These are phyloP conservation scores for Magnaporthiopsis rhizophila DNA, from an alignment of 2,329 filamentous ascomycete genomes.

Conservation along the genomic window DNA sequence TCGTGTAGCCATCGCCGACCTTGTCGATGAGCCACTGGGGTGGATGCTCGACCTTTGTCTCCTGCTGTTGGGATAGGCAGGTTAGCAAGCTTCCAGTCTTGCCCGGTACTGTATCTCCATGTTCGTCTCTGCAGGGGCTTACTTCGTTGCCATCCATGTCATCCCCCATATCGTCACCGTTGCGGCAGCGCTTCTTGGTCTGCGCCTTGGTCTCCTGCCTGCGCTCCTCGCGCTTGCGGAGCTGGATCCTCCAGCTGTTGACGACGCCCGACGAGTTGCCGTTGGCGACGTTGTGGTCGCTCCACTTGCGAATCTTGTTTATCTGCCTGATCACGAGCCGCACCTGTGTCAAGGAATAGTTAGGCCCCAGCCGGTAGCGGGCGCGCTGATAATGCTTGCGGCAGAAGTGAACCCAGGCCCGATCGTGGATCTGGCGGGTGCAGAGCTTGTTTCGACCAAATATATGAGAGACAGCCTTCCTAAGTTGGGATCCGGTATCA, in stretches of 20 bases:
- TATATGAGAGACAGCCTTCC: conserved; percentile 73
- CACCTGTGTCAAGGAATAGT: conserved; percentile 55
- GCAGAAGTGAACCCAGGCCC: conserved; percentile 70
- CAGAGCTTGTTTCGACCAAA: conserved; percentile 77
- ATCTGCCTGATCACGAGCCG: conserved; percentile 57
- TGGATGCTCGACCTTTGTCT: neutral
- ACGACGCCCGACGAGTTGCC: conserved; percentile 35
- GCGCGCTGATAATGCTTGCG: conserved; percentile 76
- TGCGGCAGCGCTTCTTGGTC: conserved; percentile 20
- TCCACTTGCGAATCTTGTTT: conserved; percentile 55
- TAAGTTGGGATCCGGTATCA: conserved; percentile 50
- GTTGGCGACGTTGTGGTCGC: conserved; percentile 34
- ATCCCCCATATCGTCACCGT: conserved; percentile 14
- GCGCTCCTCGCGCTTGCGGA: conserved; percentile 57
- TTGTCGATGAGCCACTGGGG: conserved; percentile 5
- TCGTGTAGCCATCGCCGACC: conserved; percentile 36
- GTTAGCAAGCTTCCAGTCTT: neutral
- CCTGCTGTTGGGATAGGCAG: neutral
- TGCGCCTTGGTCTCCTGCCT: conserved; percentile 37
- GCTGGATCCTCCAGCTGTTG: conserved; percentile 51
- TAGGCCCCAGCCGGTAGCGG: conserved; percentile 57
- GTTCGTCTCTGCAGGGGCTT: neutral
- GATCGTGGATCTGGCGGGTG: conserved; percentile 60
- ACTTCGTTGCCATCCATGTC: neutral
- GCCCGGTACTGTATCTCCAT: neutral